phyloP scores from a whole-genome alignment of 805 yeast species.

The Suhomyces xylopsoci region DNA sequence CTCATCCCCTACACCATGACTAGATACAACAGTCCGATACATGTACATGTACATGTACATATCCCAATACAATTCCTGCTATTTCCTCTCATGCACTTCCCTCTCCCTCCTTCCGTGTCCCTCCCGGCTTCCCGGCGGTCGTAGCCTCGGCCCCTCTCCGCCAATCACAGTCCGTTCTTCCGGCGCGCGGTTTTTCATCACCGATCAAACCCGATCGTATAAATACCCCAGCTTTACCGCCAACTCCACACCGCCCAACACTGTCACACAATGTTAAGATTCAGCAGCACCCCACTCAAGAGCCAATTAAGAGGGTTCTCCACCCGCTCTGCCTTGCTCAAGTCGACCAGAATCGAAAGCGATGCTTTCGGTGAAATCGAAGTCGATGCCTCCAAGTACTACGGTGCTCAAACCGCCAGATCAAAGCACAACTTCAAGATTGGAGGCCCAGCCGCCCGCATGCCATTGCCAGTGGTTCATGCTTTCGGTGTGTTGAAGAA shows the following conservation, averaged over 20 bases:
- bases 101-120: neutral
- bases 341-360: conserved; percentile 64
- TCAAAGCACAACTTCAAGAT: conserved; percentile 92
- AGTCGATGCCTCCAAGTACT: conserved; percentile 81
- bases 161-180: neutral
- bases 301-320: conserved; percentile 26
- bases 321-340: conserved; percentile 15
- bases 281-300: conserved; percentile 13
- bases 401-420: conserved; percentile 99
- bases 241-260: neutral
- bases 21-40: too few species aligned
- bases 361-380: conserved; percentile 98
- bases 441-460: conserved; percentile 85
- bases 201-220: neutral
- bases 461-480: conserved; percentile 86
- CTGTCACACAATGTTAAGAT: conserved; percentile 25
- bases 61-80: neutral
- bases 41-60: too few species aligned
- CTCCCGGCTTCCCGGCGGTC: neutral
- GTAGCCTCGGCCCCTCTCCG: neutral
- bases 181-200: neutral
- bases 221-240: conserved; percentile 4
- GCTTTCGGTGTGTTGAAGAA: conserved; percentile 94
- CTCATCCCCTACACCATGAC: neutral
- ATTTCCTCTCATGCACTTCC: neutral